Percentiles rank a stretch among this genome's conserved stretches.
phyloP scores from a whole-genome alignment of 805 yeast species.

The Lachancea nothofagi region DNA sequence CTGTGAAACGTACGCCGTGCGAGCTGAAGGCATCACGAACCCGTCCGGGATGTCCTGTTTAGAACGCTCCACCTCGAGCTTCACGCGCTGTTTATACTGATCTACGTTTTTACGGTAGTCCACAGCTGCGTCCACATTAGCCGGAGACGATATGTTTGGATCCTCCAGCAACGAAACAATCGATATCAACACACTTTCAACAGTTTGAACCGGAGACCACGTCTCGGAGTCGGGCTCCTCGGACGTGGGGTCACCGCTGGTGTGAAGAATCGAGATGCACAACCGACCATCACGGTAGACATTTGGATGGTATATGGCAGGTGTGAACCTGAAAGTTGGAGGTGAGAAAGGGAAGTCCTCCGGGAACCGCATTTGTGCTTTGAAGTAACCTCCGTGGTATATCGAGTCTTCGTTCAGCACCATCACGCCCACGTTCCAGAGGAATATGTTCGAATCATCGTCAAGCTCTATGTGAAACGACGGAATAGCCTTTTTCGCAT shows the following conservation, averaged over 20 bases:
- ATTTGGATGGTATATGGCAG: conserved; percentile 92
- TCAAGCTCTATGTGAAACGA: conserved; percentile 64
- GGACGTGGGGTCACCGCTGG: conserved; percentile 81
- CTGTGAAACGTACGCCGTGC: conserved; percentile 43
- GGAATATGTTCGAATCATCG: conserved; percentile 52
- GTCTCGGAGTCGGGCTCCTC: conserved; percentile 93
- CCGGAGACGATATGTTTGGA: conserved; percentile 90
- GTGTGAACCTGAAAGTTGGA: conserved; percentile 87
- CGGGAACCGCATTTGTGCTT: conserved; percentile 92
- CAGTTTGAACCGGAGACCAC: conserved; percentile 92
- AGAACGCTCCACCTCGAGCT: conserved; percentile 76
- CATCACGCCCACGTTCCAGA: conserved; percentile 87
- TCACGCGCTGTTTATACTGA: conserved; percentile 67
- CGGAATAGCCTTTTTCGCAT: conserved; percentile 78
- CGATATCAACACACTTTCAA: conserved; percentile 82
- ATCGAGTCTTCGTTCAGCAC: conserved; percentile 83
- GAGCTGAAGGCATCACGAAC: conserved; percentile 71
- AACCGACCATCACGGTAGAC: conserved; percentile 90
- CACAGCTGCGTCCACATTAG: conserved; percentile 93
- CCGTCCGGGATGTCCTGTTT: conserved; percentile 84
- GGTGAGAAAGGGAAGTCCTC: conserved; percentile 87
- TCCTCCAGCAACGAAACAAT: conserved; percentile 88
- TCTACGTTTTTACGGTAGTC: conserved; percentile 80
- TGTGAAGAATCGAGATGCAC: conserved; percentile 89
- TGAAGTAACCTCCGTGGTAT: conserved; percentile 91